Conservation (phyloP, 2,329 filamentous ascomycete species). For the Stagonosporopsis rhizophila region DNA sequence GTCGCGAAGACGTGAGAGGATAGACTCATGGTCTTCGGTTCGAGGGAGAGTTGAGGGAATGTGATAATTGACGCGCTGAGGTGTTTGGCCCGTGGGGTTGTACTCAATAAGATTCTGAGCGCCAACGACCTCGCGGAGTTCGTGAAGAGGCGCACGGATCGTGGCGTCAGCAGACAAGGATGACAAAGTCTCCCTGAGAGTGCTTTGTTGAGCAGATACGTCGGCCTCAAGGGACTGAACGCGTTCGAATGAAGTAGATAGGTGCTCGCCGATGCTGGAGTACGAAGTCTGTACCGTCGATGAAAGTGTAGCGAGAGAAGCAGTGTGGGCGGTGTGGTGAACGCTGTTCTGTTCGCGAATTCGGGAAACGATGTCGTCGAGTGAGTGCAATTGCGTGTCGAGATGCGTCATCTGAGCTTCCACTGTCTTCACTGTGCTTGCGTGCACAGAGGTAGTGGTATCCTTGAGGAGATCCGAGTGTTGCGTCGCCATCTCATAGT, state of each 20-base stretch:
- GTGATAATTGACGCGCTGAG: slow-evolving; percentile 79
- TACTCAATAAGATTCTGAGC: slow-evolving; percentile 77
- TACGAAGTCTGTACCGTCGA: slow-evolving; percentile 76
- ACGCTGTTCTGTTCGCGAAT: slow-evolving; percentile 80
- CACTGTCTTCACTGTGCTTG: slow-evolving; percentile 87
- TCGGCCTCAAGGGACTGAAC: slow-evolving; percentile 73
- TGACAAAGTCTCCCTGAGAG: slow-evolving; percentile 66
- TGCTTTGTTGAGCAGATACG: slow-evolving; percentile 66
- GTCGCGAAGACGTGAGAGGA: slow-evolving; percentile 59
- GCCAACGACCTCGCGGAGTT: slow-evolving; percentile 74
- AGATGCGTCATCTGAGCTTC: slow-evolving; percentile 88
- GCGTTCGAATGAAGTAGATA: slow-evolving; percentile 71
- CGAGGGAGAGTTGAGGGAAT: slow-evolving; percentile 80
- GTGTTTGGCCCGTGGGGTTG: slow-evolving; percentile 82
- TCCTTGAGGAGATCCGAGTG: slow-evolving; percentile 84
- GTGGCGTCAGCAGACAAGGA: slow-evolving; percentile 63
- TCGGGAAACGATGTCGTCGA: slow-evolving; percentile 88
- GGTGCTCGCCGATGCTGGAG: slow-evolving; percentile 71
- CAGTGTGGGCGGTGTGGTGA: slow-evolving; percentile 73
- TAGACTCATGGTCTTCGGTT: slow-evolving; percentile 68
- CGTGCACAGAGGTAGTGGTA: slow-evolving; percentile 85
- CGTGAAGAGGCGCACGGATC: slow-evolving; percentile 72
- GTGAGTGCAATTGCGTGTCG: slow-evolving; percentile 82
- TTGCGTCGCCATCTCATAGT: slow-evolving; percentile 80
- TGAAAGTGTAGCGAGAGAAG: slow-evolving; percentile 71